phyloP scores from a whole-genome alignment of 208 protist species.

The Trypanosoma rangeli region DNA sequence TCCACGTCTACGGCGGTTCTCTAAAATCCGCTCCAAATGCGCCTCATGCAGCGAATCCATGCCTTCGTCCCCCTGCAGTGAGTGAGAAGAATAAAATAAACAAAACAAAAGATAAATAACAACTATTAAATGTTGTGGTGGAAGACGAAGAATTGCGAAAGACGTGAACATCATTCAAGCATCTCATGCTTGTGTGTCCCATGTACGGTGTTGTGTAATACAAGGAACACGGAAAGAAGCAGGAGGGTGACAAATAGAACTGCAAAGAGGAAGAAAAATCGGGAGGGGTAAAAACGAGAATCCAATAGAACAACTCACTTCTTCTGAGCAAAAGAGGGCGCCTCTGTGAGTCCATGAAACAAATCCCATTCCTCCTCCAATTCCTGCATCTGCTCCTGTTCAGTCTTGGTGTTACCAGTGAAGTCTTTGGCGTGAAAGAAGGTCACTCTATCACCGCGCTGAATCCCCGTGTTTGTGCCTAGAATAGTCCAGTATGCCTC shows the following conservation, averaged over 20 bases:
- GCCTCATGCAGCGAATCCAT: conserved; percentile 77
- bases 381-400: conserved; percentile 79
- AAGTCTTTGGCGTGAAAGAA: conserved; percentile 27
- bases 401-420: conserved; percentile 47
- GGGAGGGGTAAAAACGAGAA: neutral
- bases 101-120: neutral
- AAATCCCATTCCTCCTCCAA: conserved; percentile 80
- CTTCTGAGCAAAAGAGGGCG: conserved; percentile 56
- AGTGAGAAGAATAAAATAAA: conserved; percentile 2
- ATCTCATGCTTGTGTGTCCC: neutral
- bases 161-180: neutral
- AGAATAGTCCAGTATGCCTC: conserved; percentile 92
- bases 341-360: conserved; percentile 79
- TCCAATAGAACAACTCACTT: conserved; percentile 22
- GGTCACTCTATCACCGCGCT: conserved; percentile 66
- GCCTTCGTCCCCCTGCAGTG: neutral
- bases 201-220: neutral
- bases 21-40: conserved; percentile 70
- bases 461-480: conserved; percentile 76
- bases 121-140: neutral
- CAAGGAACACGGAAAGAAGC: conserved; percentile 1
- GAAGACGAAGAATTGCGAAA: neutral
- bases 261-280: conserved; percentile 18
- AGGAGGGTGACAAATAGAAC: neutral
- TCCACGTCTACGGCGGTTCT: conserved; percentile 64